These are phyloP conservation scores for Podila clonocystis DNA, from an alignment of 192 early-diverging fungal species.

Conservation along the genomic window DNA sequence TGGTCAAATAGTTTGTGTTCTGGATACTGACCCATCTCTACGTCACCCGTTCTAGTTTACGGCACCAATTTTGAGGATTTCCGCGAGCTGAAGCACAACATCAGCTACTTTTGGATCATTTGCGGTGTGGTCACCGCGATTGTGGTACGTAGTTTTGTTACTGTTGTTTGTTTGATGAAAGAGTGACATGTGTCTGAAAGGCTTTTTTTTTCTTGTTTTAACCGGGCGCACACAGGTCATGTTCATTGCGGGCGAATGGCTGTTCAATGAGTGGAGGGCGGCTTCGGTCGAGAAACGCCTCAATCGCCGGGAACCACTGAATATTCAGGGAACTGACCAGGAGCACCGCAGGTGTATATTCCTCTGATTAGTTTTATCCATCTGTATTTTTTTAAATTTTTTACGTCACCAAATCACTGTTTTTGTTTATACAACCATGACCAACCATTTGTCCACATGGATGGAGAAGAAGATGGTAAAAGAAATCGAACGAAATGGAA, in stretches of 20 bases:
- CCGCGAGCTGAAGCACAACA: conserved; percentile 34
- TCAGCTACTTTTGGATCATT: conserved; percentile 54
- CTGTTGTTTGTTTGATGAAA: background rate
- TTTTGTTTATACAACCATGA: too few relatives aligned
- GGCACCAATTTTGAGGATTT: conserved; percentile 64
- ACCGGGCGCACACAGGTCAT: background rate
- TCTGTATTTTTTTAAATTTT: too few relatives aligned
- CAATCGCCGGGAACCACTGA: background rate
- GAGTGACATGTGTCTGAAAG: background rate
- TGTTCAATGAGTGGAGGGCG: conserved; percentile 14
- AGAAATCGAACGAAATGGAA: too few relatives aligned
- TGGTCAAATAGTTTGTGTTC: background rate
- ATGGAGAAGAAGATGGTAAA: too few relatives aligned
- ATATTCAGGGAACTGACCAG: background rate
- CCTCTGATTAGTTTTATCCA: too few relatives aligned
- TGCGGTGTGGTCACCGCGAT: conserved; percentile 32
- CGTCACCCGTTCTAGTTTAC: conserved; percentile 20
- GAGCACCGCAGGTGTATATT: too few relatives aligned
- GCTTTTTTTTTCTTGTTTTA: background rate
- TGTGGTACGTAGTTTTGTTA: background rate
- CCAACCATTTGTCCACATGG: too few relatives aligned
- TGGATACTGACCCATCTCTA: background rate
- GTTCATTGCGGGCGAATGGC: conserved; percentile 23
- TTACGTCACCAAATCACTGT: too few relatives aligned
- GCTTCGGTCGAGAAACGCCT: conserved; percentile 19